Evolutionary conservation across 139 green algal species (phyloP).

Genomic region (Yamagishiella unicocca): DNA sequence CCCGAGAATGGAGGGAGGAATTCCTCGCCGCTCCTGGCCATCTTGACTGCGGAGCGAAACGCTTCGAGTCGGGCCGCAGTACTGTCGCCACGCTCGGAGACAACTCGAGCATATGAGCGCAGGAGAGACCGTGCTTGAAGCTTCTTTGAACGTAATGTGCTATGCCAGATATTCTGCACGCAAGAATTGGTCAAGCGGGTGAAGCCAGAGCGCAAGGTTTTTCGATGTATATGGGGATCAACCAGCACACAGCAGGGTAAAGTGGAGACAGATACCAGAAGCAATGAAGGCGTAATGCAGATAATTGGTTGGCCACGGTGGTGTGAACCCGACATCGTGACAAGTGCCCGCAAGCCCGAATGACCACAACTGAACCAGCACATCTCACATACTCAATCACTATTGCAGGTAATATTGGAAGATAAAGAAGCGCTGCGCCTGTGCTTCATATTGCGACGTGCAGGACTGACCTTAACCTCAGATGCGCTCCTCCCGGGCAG

Average conservation of each 20-base stretch:
- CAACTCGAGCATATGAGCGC: neutral
- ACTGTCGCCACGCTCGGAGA: neutral
- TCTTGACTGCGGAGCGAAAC: neutral
- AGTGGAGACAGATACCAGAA: too few species aligned
- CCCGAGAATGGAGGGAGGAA: neutral
- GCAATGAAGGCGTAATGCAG: too few species aligned
- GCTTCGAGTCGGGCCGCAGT: neutral
- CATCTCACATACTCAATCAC: too few species aligned
- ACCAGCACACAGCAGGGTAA: too few species aligned
- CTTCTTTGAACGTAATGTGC: slow-evolving; percentile 17
- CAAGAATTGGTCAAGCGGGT: neutral
- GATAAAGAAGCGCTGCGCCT: too few species aligned
- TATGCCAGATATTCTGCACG: slow-evolving; percentile 41
- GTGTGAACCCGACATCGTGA: too few species aligned
- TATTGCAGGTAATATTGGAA: too few species aligned
- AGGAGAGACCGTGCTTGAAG: neutral
- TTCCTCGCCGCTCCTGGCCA: neutral
- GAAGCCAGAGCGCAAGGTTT: neutral
- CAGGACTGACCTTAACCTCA: slow-evolving; percentile 6
- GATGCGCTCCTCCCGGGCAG: neutral
- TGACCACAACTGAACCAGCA: too few species aligned
- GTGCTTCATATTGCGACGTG: too few species aligned
- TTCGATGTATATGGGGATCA: too few species aligned
- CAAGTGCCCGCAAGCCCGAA: too few species aligned
- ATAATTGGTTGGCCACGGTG: too few species aligned